These are phyloP conservation scores for Bryum argenteum DNA, from an alignment of 225 moss, liverwort and hornwort species.

Conservation along the genomic window DNA sequence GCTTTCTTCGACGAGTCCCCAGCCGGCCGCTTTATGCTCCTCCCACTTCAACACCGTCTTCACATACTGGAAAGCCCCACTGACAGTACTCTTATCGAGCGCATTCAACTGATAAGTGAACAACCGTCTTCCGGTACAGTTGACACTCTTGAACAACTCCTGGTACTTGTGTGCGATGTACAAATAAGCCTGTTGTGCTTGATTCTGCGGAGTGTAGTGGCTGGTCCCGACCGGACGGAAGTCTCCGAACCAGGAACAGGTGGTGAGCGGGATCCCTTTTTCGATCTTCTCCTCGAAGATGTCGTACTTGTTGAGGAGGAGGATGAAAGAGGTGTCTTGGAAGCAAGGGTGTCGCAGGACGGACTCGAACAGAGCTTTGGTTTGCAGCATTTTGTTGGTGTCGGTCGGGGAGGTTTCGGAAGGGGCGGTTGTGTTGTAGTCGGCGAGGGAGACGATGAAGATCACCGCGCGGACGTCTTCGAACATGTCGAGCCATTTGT, in stretches of 20 bases:
- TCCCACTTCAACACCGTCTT: conserved; percentile 89
- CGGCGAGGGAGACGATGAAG: conserved; percentile 86
- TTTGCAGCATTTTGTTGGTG: conserved; percentile 81
- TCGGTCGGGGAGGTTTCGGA: no score
- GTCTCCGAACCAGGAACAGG: conserved; percentile 92
- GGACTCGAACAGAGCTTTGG: conserved; percentile 86
- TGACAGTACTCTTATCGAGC: conserved; percentile 70
- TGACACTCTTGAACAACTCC: conserved; percentile 68
- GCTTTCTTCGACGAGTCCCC: conserved; percentile 76
- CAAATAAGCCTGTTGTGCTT: conserved; percentile 90
- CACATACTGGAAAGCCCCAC: conserved; percentile 84
- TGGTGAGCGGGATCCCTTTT: conserved; percentile 77
- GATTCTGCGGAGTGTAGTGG: conserved; percentile 79
- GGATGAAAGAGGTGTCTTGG: conserved; percentile 79
- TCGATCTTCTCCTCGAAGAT: conserved; percentile 88
- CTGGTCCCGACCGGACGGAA: conserved; percentile 90
- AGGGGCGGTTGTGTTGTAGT: conserved; percentile 78
- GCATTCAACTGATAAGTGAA: conserved; percentile 94
- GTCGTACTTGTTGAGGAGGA: conserved; percentile 90
- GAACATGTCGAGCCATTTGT: conserved; percentile 98
- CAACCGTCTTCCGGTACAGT: conserved; percentile 69
- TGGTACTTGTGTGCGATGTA: conserved; percentile 95
- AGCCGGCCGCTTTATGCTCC: conserved; percentile 64
- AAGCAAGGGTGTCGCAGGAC: conserved; percentile 82
- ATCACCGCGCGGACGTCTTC: conserved; percentile 95